These are phyloP conservation scores for Arthrobotrys musiformis DNA, from an alignment of 2,329 filamentous ascomycete species.

Conservation along the genomic window DNA sequence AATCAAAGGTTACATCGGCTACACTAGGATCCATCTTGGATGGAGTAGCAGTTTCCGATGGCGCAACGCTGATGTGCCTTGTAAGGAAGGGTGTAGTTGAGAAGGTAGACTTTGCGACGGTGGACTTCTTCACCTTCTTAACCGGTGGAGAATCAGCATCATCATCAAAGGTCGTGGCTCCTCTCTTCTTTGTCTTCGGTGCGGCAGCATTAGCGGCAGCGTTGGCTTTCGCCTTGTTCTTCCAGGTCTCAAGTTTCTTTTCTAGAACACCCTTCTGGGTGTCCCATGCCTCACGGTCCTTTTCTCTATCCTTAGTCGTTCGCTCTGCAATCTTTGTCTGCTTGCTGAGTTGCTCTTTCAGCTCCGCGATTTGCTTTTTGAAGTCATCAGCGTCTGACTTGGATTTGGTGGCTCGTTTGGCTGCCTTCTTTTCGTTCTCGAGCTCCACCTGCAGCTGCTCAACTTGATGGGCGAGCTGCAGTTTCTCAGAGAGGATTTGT, in stretches of 20 bases:
- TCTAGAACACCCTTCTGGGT: conserved; percentile 47
- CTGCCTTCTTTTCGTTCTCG: conserved; percentile 65
- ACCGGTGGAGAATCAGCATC: conserved; percentile 56
- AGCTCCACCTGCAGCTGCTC: conserved; percentile 68
- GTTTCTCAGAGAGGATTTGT: conserved; percentile 66
- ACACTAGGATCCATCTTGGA: conserved; percentile 18
- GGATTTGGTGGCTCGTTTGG: conserved; percentile 48
- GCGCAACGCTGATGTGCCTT: conserved; percentile 72
- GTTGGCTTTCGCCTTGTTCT: conserved; percentile 50
- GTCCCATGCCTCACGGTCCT: conserved; percentile 54
- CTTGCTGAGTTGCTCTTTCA: conserved; percentile 51
- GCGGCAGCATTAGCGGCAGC: conserved; percentile 34
- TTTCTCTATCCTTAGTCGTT: conserved; percentile 41
- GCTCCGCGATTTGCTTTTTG: conserved; percentile 46
- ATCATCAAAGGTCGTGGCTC: conserved; percentile 52
- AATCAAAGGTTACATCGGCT: conserved; percentile 20
- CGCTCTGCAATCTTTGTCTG: conserved; percentile 48
- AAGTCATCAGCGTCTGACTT: conserved; percentile 45
- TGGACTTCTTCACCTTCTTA: conserved; percentile 60
- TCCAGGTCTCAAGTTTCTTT: conserved; percentile 56
- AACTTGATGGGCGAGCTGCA: conserved; percentile 66
- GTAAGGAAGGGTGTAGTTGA: conserved; percentile 95
- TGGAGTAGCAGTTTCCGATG: conserved; percentile 61
- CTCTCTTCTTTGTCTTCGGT: conserved; percentile 54
- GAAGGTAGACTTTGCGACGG: conserved; percentile 89